Evolutionary conservation across 1,284 basidiomycete species (phyloP).

Genomic region (Sanghuangporus weigelae): DNA sequence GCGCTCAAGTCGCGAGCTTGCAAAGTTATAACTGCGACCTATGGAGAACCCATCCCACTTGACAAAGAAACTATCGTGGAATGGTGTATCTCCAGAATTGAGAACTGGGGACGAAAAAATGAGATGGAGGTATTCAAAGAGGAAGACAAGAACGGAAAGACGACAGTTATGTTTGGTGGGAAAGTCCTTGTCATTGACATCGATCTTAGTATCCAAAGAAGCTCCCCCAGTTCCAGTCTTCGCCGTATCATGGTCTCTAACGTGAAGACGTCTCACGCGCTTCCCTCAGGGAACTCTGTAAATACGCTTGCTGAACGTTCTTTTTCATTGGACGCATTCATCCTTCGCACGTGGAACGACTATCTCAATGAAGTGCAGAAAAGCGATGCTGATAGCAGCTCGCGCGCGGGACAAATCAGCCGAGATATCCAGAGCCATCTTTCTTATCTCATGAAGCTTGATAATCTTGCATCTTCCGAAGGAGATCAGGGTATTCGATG

Average conservation of each 20-base stretch:
- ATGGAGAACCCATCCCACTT: constrained; percentile 21
- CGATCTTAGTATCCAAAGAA: constrained; percentile 47
- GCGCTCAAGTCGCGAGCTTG: constrained; percentile 6
- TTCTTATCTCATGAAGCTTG: constrained; percentile 66
- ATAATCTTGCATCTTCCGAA: constrained; percentile 53
- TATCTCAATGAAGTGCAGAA: constrained; percentile 61
- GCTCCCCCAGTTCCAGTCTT: constrained; percentile 28
- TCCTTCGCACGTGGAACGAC: constrained; percentile 46
- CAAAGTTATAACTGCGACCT: neutral
- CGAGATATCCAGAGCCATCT: constrained; percentile 48
- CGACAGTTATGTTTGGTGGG: constrained; percentile 61
- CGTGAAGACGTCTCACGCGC: constrained; percentile 70
- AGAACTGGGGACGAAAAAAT: constrained; percentile 18
- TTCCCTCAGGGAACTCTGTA: constrained; percentile 38
- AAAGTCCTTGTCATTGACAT: constrained; percentile 75
- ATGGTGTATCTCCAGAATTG: constrained; percentile 20
- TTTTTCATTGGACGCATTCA: constrained; percentile 56
- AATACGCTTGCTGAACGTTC: constrained; percentile 39
- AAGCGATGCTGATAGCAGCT: constrained; percentile 43
- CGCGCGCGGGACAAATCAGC: constrained; percentile 45
- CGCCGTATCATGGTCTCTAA: constrained; percentile 38
- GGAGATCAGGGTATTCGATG: constrained; percentile 63
- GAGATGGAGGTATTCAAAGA: constrained; percentile 47
- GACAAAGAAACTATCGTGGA: constrained; percentile 11
- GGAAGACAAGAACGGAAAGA: constrained; percentile 40